Evolutionary conservation across 805 yeast genomes (phyloP), one percentile per base, ranked within the genome.

Genomic region (Saccharomyces mikatae): DNA sequence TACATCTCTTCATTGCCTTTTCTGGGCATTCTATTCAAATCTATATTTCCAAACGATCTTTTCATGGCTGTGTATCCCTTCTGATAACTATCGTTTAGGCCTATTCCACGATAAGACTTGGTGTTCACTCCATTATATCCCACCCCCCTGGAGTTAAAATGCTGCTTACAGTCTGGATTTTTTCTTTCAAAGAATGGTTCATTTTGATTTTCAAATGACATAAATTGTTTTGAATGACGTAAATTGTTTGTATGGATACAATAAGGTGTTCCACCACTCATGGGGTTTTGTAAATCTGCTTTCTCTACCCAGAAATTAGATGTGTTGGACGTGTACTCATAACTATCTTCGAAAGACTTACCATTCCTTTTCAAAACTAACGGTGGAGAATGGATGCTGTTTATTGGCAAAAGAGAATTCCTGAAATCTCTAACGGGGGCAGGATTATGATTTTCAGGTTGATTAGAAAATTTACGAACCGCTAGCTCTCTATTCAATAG

Each of bases 401-500:
- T 17, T 17, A 36, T 36, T 8, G 44, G 22, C 22, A 36, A 6
- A 6, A 17, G 44, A 3, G 44, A 11, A 17, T 2, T 21, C 9
- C 44, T 36, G 24, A 36, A 36, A 36, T 17, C 17, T 17, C 22
- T 36, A 36, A 36, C 5, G 17, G 24, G 9, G 24, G 24, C 10
- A 8, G 10, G 24, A 36, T 36, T n/a, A 6, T 17, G 44, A 17
- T 8, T 36, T 36, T 36, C 44, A 36, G 44, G 22, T n/a, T 36
- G 44, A 13, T 47, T 53, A 3, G 52, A 49, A 11, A 48, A 44
- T 48, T 41, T 54, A 44, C 52, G 52, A 32, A 31, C 26, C 44
- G 51, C 60, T 24, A 65, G 51, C 47, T 66, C 69, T 21, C 64
- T 58, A 48, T 65, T 66, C 28, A 66, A 51, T n/a, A 63, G 51